Conservation (phyloP, 768 basidiomycete species). For the Epithele typhae region DNA sequence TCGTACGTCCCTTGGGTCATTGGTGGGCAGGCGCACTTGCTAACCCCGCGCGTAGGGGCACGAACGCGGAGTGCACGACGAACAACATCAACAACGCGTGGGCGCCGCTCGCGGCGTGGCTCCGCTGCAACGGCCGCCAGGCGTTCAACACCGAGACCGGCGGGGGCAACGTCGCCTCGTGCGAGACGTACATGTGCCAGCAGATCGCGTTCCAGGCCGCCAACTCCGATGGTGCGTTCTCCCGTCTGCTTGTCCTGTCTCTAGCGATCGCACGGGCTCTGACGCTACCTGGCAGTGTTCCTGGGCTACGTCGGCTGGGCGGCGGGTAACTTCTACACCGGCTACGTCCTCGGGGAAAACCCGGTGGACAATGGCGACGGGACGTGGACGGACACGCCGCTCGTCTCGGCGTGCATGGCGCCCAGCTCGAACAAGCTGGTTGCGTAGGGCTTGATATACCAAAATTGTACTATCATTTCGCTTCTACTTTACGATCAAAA, state of each 20-base stretch:
- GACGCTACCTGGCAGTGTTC: slow-evolving; percentile 34
- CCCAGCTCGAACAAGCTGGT: slow-evolving; percentile 4
- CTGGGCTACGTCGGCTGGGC: slow-evolving; percentile 51
- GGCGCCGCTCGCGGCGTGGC: slow-evolving; percentile 37
- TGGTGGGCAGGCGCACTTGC: no score
- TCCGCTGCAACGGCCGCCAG: slow-evolving; percentile 38
- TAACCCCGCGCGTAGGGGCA: slow-evolving; percentile 1
- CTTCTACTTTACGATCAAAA: no score
- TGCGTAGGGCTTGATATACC: no score
- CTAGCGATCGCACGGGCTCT: slow-evolving; percentile 31
- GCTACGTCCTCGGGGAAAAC: slow-evolving; percentile 44
- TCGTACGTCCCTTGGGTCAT: slow-evolving; percentile 28
- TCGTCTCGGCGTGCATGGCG: slow-evolving; percentile 17
- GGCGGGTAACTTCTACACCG: slow-evolving; percentile 46
- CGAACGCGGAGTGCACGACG: slow-evolving; percentile 20
- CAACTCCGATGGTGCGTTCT: slow-evolving; percentile 12
- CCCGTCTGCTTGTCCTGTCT: not conserved
- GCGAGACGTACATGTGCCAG: slow-evolving; percentile 27
- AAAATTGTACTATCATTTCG: no score
- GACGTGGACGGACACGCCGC: slow-evolving; percentile 35
- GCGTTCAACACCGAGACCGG: slow-evolving; percentile 42
- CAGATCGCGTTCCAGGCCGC: slow-evolving; percentile 18
- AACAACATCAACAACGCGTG: slow-evolving; percentile 42
- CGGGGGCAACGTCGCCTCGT: slow-evolving; percentile 35
- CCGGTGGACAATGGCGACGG: slow-evolving; percentile 38